These are phyloP conservation scores for Colletotrichum costaricense DNA, from an alignment of 2,329 filamentous ascomycete species.

Conservation along the genomic window DNA sequence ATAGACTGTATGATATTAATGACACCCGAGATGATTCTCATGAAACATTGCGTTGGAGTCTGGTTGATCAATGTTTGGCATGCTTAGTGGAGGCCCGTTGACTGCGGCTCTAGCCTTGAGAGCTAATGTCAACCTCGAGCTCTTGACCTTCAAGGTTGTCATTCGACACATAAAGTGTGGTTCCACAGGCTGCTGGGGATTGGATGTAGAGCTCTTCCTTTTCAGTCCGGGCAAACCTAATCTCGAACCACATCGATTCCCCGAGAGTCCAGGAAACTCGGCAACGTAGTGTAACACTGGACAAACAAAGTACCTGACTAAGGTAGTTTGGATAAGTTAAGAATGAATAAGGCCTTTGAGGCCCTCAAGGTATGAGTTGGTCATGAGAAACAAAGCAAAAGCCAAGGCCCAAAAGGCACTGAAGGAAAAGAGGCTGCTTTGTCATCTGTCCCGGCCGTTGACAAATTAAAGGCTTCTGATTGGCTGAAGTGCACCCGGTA, in stretches of 20 bases:
- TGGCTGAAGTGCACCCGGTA: background rate
- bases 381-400: background rate
- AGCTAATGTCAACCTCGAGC: background rate
- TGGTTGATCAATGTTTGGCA: background rate
- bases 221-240: background rate
- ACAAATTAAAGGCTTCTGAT: slow-evolving; percentile 29
- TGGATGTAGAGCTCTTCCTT: background rate
- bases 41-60: background rate
- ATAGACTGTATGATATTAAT: slow-evolving; percentile 22
- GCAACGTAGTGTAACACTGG: background rate
- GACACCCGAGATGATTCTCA: slow-evolving; percentile 13
- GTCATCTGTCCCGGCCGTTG: slow-evolving; percentile 17
- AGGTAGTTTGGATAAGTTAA: background rate
- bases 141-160: background rate
- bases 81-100: background rate
- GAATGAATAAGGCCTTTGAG: background rate
- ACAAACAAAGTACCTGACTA: background rate
- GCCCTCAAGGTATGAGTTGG: background rate
- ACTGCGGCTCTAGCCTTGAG: background rate
- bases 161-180: background rate
- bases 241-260: background rate
- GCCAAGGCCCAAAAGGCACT: background rate
- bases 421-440: slow-evolving; percentile 15
- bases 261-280: no score
- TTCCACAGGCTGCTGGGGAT: background rate